Evolutionary conservation across 2,329 filamentous ascomycete genomes (phyloP), one percentile per base, ranked within the genome.

Genomic region (Beauveria asiatica): DNA sequence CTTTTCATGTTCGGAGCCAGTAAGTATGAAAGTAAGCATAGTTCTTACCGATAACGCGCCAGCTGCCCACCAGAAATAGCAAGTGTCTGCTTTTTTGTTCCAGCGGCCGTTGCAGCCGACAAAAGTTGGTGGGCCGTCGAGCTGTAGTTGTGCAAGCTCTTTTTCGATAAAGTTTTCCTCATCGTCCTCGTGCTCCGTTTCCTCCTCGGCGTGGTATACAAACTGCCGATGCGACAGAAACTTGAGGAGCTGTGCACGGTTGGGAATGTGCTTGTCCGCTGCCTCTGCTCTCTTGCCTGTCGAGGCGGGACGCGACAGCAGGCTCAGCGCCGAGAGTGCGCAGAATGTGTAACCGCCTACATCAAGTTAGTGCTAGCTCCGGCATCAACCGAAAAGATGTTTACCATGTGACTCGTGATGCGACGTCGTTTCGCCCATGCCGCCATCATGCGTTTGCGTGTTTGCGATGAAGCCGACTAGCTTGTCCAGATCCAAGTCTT

Each of bases 61-160:
- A 4, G 82, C 81, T 0, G 90, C 90, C 94, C 94, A 99, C 79
- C 93, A 99, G 23, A 85, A 88, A 73, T 99, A 99, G 75, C 94
- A 99, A 0, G 94, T 97, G 74, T 99, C 94, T 10, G 90, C 89
- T 52, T 87, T 81, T 73, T 99, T 99, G 76, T 96, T 97, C 70
- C 84, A 86, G 54, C 94, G 85, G 27, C 94, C 94, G 68, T 95
- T 96, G 75, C 95, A 92, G 10, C 92, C 94, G 1, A 90, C 81
- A 68, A 81, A 82, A 10, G 76, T 73, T 21, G 64, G 69, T 3
- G 51, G 62, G 3, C 72, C 68, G 11, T 71, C 68, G 1, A 75
- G 61, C 3, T 67, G 67, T 23, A 77, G 66, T 6, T 69, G 67
- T 0, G 72, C 72, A n/a, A 78, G 65, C 52, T 70, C 67, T 1